These are phyloP conservation scores for Gastrolobium villosum DNA, from an alignment of 306 rosid species.

Conservation along the genomic window DNA sequence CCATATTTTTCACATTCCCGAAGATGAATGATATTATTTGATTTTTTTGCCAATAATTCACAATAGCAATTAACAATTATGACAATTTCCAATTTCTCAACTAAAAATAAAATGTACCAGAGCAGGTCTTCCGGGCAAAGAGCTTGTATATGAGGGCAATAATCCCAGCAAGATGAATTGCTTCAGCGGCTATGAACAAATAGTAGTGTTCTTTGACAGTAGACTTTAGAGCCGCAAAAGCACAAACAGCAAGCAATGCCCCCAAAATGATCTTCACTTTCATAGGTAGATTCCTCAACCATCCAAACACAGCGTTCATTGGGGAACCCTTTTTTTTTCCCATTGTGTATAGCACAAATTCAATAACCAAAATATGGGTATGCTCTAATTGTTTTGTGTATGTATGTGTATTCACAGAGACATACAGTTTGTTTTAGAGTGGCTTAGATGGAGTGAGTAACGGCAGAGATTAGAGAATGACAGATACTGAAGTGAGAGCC, in stretches of 20 bases:
- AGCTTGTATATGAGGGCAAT: conserved; percentile 78
- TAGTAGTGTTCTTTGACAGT: conserved; percentile 42
- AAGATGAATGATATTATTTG: too few species aligned
- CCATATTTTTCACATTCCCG: too few species aligned
- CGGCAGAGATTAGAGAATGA: neutral
- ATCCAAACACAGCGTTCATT: conserved; percentile 48
- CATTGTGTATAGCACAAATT: conserved; percentile 48
- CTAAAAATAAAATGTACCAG: conserved; percentile 57
- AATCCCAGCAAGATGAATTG: conserved; percentile 62
- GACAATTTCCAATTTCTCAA: too few species aligned
- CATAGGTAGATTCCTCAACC: conserved; percentile 63
- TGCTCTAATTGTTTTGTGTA: neutral
- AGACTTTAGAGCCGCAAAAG: conserved; percentile 57
- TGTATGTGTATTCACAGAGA: neutral
- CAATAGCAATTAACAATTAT: neutral
- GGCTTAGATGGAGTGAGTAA: neutral
- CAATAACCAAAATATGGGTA: neutral
- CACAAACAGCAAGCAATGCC: conserved; percentile 49
- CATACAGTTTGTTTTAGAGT: neutral
- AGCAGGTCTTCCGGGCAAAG: conserved; percentile 73
- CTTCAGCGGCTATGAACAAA: conserved; percentile 65
- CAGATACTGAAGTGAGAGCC: neutral
- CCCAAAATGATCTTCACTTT: conserved; percentile 63
- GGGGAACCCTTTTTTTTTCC: conserved; percentile 60
- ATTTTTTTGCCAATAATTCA: neutral